These are phyloP conservation scores for Trichoderma asperellum DNA, from an alignment of 2,329 filamentous ascomycete genomes.

Conservation along the genomic window DNA sequence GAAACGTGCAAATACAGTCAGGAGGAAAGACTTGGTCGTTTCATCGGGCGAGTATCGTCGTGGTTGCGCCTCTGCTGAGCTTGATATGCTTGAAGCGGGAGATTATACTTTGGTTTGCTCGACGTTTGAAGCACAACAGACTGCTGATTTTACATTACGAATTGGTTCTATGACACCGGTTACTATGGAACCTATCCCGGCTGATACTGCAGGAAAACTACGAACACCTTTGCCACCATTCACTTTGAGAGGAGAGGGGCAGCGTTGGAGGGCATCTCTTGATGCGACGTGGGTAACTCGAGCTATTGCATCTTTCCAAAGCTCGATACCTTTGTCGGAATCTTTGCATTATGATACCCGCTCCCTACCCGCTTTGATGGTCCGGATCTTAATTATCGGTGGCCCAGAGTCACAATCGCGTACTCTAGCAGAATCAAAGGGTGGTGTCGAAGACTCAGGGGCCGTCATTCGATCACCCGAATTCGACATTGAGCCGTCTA, in stretches of 20 bases:
- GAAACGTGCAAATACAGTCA: constrained; percentile 69
- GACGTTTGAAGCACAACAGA: constrained; percentile 82
- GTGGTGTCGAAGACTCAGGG: constrained; percentile 71
- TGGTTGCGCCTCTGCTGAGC: constrained; percentile 72
- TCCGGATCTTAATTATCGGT: constrained; percentile 73
- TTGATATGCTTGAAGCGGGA: constrained; percentile 65
- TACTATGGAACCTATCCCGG: constrained; percentile 62
- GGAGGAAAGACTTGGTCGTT: constrained; percentile 75
- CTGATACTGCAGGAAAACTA: constrained; percentile 76
- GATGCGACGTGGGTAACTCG: constrained; percentile 58
- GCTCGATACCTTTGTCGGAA: constrained; percentile 33
- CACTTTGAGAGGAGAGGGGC: constrained; percentile 51
- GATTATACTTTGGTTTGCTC: constrained; percentile 88
- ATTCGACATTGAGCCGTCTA: constrained; percentile 72
- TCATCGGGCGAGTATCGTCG: constrained; percentile 89
- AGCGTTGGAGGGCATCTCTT: constrained; percentile 47
- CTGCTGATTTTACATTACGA: constrained; percentile 73
- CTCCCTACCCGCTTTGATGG: constrained; percentile 53
- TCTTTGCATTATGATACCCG: constrained; percentile 33
- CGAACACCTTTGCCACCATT: constrained; percentile 61
- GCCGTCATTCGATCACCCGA: constrained; percentile 71
- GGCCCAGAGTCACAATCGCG: constrained; percentile 71
- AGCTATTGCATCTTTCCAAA: constrained; percentile 47
- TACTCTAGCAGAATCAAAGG: constrained; percentile 68
- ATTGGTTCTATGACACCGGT: constrained; percentile 68